Evolutionary conservation across 2,329 filamentous ascomycete species (phyloP).

Genomic region (Epichloe brachyelytri): DNA sequence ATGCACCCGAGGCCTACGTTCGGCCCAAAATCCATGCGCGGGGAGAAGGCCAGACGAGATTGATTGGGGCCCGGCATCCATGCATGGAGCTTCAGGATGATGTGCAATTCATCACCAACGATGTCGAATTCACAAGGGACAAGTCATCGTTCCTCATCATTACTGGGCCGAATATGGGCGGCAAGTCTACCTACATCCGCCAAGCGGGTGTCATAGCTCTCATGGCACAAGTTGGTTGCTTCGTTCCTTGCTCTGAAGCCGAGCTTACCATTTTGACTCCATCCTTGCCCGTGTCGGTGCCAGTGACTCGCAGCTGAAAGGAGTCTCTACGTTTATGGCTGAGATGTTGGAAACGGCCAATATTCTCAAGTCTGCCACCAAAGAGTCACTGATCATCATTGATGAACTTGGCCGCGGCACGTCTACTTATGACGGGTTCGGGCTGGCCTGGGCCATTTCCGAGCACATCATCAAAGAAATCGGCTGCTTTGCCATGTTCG

Average conservation of each 20-base stretch:
- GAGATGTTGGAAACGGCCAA: conserved; percentile 99
- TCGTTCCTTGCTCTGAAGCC: conserved; percentile 82
- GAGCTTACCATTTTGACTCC: conserved; percentile 94
- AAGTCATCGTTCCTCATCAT: conserved; percentile 89
- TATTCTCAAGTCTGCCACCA: conserved; percentile 91
- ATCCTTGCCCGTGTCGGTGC: conserved; percentile 93
- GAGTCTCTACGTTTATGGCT: conserved; percentile 97
- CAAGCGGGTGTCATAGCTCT: conserved; percentile 94
- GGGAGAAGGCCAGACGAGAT: conserved; percentile 73
- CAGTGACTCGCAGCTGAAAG: conserved; percentile 92
- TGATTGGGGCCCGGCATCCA: conserved; percentile 90
- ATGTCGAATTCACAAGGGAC: conserved; percentile 67
- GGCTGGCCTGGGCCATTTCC: conserved; percentile 96
- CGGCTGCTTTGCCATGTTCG: conserved; percentile 85
- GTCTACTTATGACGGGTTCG: conserved; percentile 96
- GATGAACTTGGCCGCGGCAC: conserved; percentile 94
- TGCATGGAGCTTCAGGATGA: conserved; percentile 99
- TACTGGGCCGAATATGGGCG: conserved; percentile 97
- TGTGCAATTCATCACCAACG: conserved; percentile 96
- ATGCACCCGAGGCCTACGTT: conserved; percentile 84
- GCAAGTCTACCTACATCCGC: conserved; percentile 95
- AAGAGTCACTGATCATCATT: conserved; percentile 94
- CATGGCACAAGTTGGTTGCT: conserved; percentile 94
- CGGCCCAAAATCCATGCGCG: conserved; percentile 82
- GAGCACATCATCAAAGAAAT: conserved; percentile 96